These are phyloP conservation scores for Dendrobium officinale DNA, from an alignment of 106 monocot genomes.

Conservation along the genomic window DNA sequence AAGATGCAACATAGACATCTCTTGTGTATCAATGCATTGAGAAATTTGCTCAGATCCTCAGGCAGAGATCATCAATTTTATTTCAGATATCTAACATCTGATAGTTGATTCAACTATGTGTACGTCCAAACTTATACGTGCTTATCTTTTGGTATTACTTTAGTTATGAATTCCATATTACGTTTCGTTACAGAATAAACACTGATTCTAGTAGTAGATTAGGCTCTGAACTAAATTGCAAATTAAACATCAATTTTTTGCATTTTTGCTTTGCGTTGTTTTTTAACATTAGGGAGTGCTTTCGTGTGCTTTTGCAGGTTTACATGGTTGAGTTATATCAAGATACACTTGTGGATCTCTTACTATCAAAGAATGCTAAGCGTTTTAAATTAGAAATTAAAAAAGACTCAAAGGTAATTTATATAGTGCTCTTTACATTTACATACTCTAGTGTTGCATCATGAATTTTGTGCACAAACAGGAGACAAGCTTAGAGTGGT, in stretches of 20 bases:
- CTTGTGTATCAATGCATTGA: background rate
- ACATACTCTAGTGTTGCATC: background rate
- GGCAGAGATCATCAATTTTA: background rate
- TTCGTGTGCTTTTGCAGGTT: slow-evolving; percentile 32
- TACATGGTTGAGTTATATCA: slow-evolving; percentile 99
- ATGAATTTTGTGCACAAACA: background rate
- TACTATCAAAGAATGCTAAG: slow-evolving; percentile 72
- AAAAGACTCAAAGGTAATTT: slow-evolving; percentile 83
- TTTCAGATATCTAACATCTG: background rate
- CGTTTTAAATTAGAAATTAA: slow-evolving; percentile 79
- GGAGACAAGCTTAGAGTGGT: background rate
- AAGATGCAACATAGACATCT: background rate
- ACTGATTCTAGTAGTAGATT: background rate
- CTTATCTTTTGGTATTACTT: background rate
- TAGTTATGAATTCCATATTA: background rate
- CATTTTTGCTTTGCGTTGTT: background rate
- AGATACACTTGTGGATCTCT: slow-evolving; percentile 86
- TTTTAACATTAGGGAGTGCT: background rate
- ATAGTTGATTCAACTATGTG: background rate
- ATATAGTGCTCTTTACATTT: background rate
- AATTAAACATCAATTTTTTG: background rate
- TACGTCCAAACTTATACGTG: background rate
- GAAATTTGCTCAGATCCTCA: background rate
- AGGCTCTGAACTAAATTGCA: background rate
- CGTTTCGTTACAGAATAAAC: background rate